Conservation (phyloP, 176 grass and related monocot species). For the Saccharum officinarum region DNA sequence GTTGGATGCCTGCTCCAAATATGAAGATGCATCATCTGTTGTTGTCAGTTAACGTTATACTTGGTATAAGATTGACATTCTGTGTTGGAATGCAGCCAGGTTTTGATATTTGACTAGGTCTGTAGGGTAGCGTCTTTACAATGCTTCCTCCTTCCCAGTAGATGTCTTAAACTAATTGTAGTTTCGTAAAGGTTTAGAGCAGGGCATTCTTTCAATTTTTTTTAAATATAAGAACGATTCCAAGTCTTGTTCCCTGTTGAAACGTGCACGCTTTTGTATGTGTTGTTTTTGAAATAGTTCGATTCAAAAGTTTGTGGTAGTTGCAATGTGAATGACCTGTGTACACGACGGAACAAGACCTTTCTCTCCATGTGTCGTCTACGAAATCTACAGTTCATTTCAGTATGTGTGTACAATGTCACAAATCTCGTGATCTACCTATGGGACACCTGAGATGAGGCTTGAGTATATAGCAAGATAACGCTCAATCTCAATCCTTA, state of each 20-base stretch:
- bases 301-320: neutral
- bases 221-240: slow-evolving; percentile 45
- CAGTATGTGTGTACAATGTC: neutral
- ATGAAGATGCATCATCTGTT: slow-evolving; percentile 69
- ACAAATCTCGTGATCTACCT: too few relatives aligned
- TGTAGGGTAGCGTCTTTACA: slow-evolving; percentile 57
- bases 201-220: slow-evolving; percentile 92
- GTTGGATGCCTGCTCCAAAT: slow-evolving; percentile 88
- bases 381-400: neutral
- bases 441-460: neutral
- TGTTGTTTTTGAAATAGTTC: slow-evolving; percentile 34
- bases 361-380: neutral
- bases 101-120: slow-evolving; percentile 64
- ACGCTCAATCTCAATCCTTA: neutral
- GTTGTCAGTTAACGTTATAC: slow-evolving; percentile 61
- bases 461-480: neutral
- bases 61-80: slow-evolving; percentile 78
- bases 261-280: neutral
- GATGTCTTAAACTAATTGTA: slow-evolving; percentile 79
- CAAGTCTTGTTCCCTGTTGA: slow-evolving; percentile 20
- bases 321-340: neutral
- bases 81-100: slow-evolving; percentile 42
- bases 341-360: neutral
- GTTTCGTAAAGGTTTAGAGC: slow-evolving; percentile 76
- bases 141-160: slow-evolving; percentile 47